Percentiles rank a stretch among this genome's conserved stretches.
These are phyloP conservation scores for Dendryphion nanum DNA, from an alignment of 2,329 filamentous ascomycete species.

Conservation along the genomic window DNA sequence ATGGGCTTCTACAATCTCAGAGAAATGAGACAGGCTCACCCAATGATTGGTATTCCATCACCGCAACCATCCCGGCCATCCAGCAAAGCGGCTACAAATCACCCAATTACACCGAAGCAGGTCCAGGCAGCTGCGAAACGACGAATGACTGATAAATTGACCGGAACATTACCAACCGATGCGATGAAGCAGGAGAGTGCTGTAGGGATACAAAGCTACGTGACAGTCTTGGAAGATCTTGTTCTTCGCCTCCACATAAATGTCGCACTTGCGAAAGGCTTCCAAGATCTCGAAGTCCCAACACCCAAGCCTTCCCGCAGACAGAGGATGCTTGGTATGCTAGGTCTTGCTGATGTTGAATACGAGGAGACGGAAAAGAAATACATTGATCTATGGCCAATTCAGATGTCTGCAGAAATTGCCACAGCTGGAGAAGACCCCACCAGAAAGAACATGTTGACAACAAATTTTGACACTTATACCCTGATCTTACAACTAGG, in stretches of 20 bases:
- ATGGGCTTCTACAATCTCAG: constrained; percentile 78
- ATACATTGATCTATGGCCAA: constrained; percentile 87
- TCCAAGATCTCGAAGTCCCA: constrained; percentile 73
- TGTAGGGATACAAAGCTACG: constrained; percentile 70
- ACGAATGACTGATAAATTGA: constrained; percentile 52
- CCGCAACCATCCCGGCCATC: constrained; percentile 37
- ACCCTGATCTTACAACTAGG: constrained; percentile 83
- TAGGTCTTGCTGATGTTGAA: constrained; percentile 39
- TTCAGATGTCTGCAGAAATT: constrained; percentile 88
- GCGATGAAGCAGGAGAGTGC: constrained; percentile 65
- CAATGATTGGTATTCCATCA: constrained; percentile 58
- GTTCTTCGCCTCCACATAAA: constrained; percentile 77
- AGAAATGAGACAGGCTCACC: constrained; percentile 64
- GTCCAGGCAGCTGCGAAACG: constrained; percentile 33
- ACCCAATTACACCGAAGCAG: constrained; percentile 33
- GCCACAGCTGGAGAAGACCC: constrained; percentile 51
- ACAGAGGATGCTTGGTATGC: constrained; percentile 21
- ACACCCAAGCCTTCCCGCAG: constrained; percentile 27
- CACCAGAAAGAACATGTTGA: constrained; percentile 62
- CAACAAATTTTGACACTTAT: constrained; percentile 90
- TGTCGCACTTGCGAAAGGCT: constrained; percentile 80
- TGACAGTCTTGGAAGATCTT: constrained; percentile 80
- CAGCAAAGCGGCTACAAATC: constrained; percentile 22
- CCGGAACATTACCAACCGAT: constrained; percentile 66
- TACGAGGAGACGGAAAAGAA: constrained; percentile 64